phyloP scores from a whole-genome alignment of 2,329 filamentous ascomycete genomes.

The Pseudogymnoascus sp. region DNA sequence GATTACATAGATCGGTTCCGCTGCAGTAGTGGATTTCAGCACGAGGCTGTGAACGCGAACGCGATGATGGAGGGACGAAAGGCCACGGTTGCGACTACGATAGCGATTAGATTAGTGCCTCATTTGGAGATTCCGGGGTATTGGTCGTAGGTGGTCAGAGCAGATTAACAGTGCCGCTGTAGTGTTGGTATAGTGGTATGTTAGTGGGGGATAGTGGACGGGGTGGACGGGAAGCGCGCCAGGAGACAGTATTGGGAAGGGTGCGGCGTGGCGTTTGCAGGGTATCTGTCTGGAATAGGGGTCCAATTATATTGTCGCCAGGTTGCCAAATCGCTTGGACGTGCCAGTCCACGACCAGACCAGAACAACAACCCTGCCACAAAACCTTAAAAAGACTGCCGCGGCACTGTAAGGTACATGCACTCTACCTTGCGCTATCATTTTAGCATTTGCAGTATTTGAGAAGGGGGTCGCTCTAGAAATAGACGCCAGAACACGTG shows the following conservation, averaged over 20 bases:
- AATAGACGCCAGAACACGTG: slow-evolving; percentile 5
- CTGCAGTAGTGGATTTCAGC: slow-evolving; percentile 4
- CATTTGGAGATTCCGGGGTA: slow-evolving; percentile 2
- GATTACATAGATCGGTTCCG: slow-evolving; percentile 5
- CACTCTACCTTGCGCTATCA: slow-evolving; percentile 6
- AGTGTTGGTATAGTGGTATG: neutral
- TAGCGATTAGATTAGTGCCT: slow-evolving; percentile 2
- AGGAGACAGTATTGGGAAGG: neutral
- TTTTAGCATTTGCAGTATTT: neutral
- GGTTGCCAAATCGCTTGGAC: neutral
- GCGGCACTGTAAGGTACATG: slow-evolving; percentile 1
- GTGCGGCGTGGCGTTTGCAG: neutral
- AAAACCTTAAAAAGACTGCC: slow-evolving; percentile 7
- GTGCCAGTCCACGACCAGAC: neutral
- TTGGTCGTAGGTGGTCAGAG: neutral
- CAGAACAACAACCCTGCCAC: neutral
- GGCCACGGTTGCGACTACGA: slow-evolving; percentile 4
- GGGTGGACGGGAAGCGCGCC: neutral
- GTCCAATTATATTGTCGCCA: slow-evolving; percentile 4
- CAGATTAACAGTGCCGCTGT: slow-evolving; percentile 2
- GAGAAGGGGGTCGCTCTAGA: neutral
- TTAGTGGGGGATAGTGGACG: neutral
- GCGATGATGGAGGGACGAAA: slow-evolving; percentile 1
- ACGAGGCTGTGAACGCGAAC: slow-evolving; percentile 4
- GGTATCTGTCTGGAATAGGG: neutral